Evolutionary conservation across 225 moss, liverwort and hornwort species (phyloP), one percentile per base, ranked within the genome.

Genomic region (Sphagnum tenellum): DNA sequence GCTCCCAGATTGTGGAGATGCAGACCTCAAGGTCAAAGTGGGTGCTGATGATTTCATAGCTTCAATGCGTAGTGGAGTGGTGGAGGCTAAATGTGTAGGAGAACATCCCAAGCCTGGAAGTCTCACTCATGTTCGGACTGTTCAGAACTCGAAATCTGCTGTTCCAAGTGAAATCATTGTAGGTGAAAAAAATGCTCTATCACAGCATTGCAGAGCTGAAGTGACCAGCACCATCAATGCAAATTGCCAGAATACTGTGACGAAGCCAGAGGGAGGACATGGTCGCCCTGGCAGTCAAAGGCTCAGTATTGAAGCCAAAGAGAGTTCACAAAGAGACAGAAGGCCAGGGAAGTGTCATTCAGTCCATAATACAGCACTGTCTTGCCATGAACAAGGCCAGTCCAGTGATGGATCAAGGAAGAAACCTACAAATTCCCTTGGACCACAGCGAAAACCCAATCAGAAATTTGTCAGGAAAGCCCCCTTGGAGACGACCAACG

Each of bases 321-420:
- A 77, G 29, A 71, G 50, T 29, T 69, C 77, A 59, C 74, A 76
- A 5, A 64, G 66, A 69, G 29, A 29, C 29, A 70, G 70, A 3
- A 66, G 59, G 60, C 71, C 76, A 45, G 44, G 71, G 58, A 77
- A 79, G 55, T 74, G 66, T 63, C 83, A 83, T 55, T 83, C 85
- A 6, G 75, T 86, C 44, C 82, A 80, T 2, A 84, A 84, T 56
- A 84, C 72, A 61, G 76, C 74, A 67, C 45, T 62, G 29, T 77
- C 64, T 78, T 62, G 64, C 29, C 29, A 29, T 29, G 29, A 80
- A 74, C 65, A 79, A 64, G 76, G 63, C 57, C 61, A 69, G 66
- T 59, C 63, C 49, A 12, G 55, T 61, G 47, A 52, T 68, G 66
- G 69, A 68, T 46, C 64, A 59, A n/a, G 45, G 8, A 55, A 64